A percentile compares a stretch with the other conserved stretches of the same genome.
phyloP scores from a whole-genome alignment of 2,329 filamentous ascomycete species.

The Thelonectria discophora region DNA sequence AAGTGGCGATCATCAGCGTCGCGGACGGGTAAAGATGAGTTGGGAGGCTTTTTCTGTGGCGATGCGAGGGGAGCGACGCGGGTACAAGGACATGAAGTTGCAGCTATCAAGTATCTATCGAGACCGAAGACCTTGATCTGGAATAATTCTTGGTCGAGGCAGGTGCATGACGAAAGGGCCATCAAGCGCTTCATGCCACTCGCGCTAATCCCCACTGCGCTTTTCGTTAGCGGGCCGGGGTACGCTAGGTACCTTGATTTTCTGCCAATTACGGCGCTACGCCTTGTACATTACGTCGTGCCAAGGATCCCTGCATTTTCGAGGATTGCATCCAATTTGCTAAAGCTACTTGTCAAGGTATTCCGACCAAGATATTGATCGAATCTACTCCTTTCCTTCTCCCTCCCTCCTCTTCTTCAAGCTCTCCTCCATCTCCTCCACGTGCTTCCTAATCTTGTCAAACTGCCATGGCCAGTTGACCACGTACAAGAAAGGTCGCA shows the following conservation, averaged over 20 bases:
- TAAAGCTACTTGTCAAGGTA: too few species aligned
- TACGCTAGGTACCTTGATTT: constrained; percentile 10
- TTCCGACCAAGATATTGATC: too few species aligned
- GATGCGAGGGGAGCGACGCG: constrained; percentile 22
- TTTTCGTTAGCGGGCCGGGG: constrained; percentile 12
- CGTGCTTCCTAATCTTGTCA: constrained; percentile 51
- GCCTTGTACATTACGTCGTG: constrained; percentile 4
- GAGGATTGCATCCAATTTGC: too few species aligned
- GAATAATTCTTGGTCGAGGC: constrained; percentile 23
- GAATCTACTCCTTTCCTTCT: neutral
- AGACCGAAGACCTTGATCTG: constrained; percentile 26
- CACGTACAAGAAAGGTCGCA: constrained; percentile 54
- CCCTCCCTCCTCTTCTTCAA: neutral
- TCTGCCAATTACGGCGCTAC: neutral
- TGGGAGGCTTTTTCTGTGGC: constrained; percentile 16
- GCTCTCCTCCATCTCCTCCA: constrained; percentile 45
- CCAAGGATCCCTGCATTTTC: too few species aligned
- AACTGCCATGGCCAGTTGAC: constrained; percentile 52
- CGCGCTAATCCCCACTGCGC: constrained; percentile 28
- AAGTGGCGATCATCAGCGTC: constrained; percentile 36
- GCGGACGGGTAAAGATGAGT: constrained; percentile 15
- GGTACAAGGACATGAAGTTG: constrained; percentile 17
- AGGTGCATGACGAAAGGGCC: constrained; percentile 38
- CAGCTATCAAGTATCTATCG: constrained; percentile 24
- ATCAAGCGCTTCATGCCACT: constrained; percentile 33